Conservation (phyloP, 495 filamentous ascomycete genomes). For the Penicillium desertorum region DNA sequence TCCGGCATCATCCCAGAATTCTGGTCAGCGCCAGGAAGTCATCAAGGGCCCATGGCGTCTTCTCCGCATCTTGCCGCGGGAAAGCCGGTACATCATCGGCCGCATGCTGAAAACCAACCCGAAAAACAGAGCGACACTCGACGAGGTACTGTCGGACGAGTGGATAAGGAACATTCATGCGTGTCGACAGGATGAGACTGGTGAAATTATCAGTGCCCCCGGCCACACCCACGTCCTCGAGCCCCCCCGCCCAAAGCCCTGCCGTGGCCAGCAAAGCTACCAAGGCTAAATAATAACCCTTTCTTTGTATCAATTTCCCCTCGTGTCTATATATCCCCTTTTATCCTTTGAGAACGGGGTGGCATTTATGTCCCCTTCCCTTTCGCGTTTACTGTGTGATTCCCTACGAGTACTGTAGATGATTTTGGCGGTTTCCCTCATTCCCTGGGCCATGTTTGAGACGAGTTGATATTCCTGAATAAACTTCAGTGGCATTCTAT, state of each 20-base stretch:
- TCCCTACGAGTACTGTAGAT: constrained; percentile 16
- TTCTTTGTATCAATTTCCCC: constrained; percentile 24
- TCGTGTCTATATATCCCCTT: constrained; percentile 25
- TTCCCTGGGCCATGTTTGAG: constrained; percentile 1
- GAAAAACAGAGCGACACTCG: constrained; percentile 75
- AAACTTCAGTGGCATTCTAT: background rate
- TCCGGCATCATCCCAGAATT: constrained; percentile 25
- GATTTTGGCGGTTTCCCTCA: constrained; percentile 4
- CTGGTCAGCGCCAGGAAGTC: constrained; percentile 60
- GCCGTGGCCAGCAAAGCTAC: constrained; percentile 44
- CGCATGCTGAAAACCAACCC: constrained; percentile 92
- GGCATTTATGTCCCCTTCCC: constrained; percentile 3
- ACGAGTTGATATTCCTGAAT: constrained; percentile 15
- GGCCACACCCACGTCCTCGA: constrained; percentile 65
- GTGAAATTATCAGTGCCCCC: constrained; percentile 51
- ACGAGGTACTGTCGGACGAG: constrained; percentile 82
- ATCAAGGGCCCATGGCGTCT: constrained; percentile 94
- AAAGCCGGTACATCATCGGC: constrained; percentile 84
- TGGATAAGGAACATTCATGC: constrained; percentile 75
- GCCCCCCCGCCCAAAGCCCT: constrained; percentile 48
- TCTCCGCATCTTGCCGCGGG: constrained; percentile 85
- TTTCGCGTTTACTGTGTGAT: constrained; percentile 5
- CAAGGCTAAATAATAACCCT: constrained; percentile 36
- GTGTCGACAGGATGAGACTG: constrained; percentile 61
- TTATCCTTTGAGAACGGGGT: background rate